Evolutionary conservation across 345 rosid genomes (phyloP), one percentile per base, ranked within the genome.

Genomic region (Dimocarpus longan): DNA sequence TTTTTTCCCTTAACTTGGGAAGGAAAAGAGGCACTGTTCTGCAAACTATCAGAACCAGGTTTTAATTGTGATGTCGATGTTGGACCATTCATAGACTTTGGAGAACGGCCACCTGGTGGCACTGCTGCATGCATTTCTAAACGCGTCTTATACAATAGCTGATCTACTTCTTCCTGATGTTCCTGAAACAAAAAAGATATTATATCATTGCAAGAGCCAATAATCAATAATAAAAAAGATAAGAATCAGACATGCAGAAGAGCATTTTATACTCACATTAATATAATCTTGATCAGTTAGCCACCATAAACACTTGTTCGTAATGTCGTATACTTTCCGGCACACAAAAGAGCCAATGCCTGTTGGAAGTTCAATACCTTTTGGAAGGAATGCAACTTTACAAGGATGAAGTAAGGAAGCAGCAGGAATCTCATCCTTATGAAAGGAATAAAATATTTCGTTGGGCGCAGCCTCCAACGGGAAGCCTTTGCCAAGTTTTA

Each of bases 391-490:
- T 82, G 96, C 80, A 82, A 95, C 95, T 89, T 95, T 95, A 89
- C 99, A 95, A 18, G 91, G 97, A 85, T 95, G 98, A 19, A 95
- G 86, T 84, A 95, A 75, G 0, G 95, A 93, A 73, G 88, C 95
- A 86, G 95, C 93, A 69, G 92, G 89, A 84, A 87, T 95, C 82
- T 87, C 91, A 92, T 92, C 99, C 96, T 91, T 79, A 66, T 95
- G 98, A 87, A 95, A 92, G 81, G 98, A 95, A 77, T 90, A 95
- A 62, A 95, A 95, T 75, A 95, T 62, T 84, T 95, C 93, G 93
- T 95, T 95, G 8, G 98, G 97, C 88, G 83, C 89, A 79, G 96
- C 93, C 52, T 93, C 99, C 82, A 93, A 73, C 18, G 77, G 90
- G 88, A 89, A 72, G 87, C 91, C 90, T 90, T 89, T 90, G 89